These are phyloP conservation scores for Penicillium nucicola DNA, from an alignment of 495 filamentous ascomycete species.

Conservation along the genomic window DNA sequence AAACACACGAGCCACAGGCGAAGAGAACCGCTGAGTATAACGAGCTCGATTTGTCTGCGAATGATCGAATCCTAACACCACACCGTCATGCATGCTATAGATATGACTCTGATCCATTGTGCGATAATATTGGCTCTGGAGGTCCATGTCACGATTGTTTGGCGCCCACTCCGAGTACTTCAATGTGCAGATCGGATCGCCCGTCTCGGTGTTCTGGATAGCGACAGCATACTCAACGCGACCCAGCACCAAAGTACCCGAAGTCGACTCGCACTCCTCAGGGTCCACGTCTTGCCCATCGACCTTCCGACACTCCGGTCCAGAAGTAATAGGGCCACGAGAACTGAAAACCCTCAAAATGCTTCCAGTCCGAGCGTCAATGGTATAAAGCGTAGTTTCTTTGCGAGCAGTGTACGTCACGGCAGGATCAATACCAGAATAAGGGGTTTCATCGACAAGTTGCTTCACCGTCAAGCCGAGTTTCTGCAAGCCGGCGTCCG, in stretches of 20 bases:
- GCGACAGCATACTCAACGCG: conserved; percentile 83
- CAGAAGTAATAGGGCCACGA: conserved; percentile 47
- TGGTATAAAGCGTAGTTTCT: conserved; percentile 73
- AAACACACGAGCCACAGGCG: conserved; percentile 86
- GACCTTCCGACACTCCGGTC: conserved; percentile 49
- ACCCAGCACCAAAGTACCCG: conserved; percentile 72
- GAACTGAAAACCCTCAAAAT: conserved; percentile 65
- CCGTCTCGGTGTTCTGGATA: conserved; percentile 74
- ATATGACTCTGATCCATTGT: conserved; percentile 89
- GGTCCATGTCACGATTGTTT: conserved; percentile 86
- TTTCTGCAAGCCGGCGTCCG: conserved; percentile 57
- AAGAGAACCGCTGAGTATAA: conserved; percentile 67
- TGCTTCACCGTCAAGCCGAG: conserved; percentile 75
- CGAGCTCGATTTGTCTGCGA: conserved; percentile 50
- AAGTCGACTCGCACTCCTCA: conserved; percentile 69
- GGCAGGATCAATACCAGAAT: conserved; percentile 62
- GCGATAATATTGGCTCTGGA: conserved; percentile 71
- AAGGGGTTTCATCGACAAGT: conserved; percentile 67
- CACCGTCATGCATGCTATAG: conserved; percentile 83
- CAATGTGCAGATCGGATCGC: conserved; percentile 79
- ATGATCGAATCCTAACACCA: conserved; percentile 76
- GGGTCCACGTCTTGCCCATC: conserved; percentile 61
- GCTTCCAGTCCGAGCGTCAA: conserved; percentile 80
- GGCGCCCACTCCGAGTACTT: conserved; percentile 94
- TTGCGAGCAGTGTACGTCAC: conserved; percentile 80